phyloP scores from a whole-genome alignment of 176 grass and related monocot species.

The Panicum miliaceum region DNA sequence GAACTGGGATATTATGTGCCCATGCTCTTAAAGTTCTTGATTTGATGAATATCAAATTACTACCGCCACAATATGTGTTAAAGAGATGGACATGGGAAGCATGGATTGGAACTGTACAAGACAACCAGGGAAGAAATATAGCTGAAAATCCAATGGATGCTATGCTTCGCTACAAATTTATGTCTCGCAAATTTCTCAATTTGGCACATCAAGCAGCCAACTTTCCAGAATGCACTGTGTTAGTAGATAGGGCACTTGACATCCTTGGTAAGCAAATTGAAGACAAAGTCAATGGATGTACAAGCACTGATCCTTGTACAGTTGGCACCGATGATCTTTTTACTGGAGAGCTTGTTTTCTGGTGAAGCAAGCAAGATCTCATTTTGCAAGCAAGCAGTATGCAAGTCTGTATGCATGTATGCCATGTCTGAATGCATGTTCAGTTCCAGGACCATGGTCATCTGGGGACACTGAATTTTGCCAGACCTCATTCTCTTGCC shows the following conservation, averaged over 20 bases:
- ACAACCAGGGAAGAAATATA: background rate
- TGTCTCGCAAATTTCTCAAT: constrained; percentile 12
- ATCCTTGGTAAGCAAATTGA: constrained; percentile 14
- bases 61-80: constrained; percentile 2
- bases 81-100: constrained; percentile 23
- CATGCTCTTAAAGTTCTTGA: constrained; percentile 32
- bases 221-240: constrained; percentile 13
- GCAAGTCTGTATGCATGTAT: background rate
- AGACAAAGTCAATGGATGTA: constrained; percentile 11
- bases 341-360: background rate
- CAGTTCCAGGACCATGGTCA: background rate
- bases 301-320: background rate
- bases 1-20: constrained; percentile 28
- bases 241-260: constrained; percentile 18
- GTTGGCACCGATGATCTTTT: background rate
- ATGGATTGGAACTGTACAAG: constrained; percentile 8
- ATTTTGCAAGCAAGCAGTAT: background rate
- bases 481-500: background rate
- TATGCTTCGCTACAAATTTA: background rate
- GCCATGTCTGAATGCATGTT: background rate
- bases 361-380: constrained; percentile 10
- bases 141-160: background rate
- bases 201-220: background rate
- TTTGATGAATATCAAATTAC: constrained; percentile 21
- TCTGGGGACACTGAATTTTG: background rate